These are phyloP conservation scores for Pholiota adiposa DNA, from an alignment of 1,284 basidiomycete genomes.

Conservation along the genomic window DNA sequence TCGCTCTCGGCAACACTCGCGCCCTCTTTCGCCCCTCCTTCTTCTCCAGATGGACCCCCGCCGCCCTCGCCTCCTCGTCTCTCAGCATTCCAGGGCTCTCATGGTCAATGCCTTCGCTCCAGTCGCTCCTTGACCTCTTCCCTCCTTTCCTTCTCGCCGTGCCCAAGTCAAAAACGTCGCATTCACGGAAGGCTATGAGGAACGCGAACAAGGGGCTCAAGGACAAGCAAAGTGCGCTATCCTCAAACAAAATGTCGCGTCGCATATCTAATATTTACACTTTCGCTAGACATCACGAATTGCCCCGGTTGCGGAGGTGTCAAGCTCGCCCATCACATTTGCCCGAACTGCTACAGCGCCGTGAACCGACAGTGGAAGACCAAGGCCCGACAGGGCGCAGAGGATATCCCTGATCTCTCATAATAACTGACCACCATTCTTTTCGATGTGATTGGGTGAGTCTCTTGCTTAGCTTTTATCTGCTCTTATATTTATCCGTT, in stretches of 20 bases:
- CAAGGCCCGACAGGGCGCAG: slow-evolving; percentile 31
- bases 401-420: slow-evolving; percentile 39
- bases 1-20: slow-evolving; percentile 41
- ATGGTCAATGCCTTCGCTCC: slow-evolving; percentile 55
- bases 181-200: slow-evolving; percentile 95
- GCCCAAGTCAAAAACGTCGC: slow-evolving; percentile 94
- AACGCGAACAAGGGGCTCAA: slow-evolving; percentile 94
- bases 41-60: slow-evolving; percentile 32
- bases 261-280: slow-evolving; percentile 8
- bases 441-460: neutral
- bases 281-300: slow-evolving; percentile 78
- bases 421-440: slow-evolving; percentile 20
- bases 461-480: neutral
- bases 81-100: slow-evolving; percentile 34
- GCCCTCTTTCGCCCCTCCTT: slow-evolving; percentile 24
- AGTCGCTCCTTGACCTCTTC: slow-evolving; percentile 79
- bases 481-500: neutral
- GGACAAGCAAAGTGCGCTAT: slow-evolving; percentile 84
- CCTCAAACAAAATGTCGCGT: neutral
- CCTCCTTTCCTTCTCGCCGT: slow-evolving; percentile 91
- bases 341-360: slow-evolving; percentile 82
- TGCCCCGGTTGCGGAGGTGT: slow-evolving; percentile 91
- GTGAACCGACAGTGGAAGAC: slow-evolving; percentile 73
- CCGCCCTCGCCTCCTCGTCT: slow-evolving; percentile 35
- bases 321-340: slow-evolving; percentile 91